phyloP scores from a whole-genome alignment of 257 asterid species.

The Gardenia jasminoides region DNA sequence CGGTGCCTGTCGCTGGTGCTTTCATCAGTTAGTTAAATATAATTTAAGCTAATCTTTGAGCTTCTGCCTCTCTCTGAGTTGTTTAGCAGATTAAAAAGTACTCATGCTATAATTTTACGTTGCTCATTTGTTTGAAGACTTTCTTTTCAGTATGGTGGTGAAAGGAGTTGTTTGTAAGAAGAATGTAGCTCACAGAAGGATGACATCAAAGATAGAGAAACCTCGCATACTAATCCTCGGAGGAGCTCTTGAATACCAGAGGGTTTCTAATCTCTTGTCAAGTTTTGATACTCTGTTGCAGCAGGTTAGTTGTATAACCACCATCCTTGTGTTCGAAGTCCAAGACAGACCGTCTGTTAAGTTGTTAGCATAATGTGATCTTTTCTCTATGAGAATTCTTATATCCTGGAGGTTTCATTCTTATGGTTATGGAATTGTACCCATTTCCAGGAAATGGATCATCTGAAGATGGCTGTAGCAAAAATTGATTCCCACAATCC shows the following conservation, averaged over 20 bases:
- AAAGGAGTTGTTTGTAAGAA: constrained; percentile 94
- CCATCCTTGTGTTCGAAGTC: background rate
- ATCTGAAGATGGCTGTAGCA: constrained; percentile 98
- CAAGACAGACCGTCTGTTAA: background rate
- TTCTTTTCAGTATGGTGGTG: constrained; percentile 61
- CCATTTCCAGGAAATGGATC: constrained; percentile 86
- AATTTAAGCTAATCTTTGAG: background rate
- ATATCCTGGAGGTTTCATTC: constrained; percentile 14
- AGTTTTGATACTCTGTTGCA: constrained; percentile 92
- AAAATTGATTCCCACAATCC: constrained; percentile 85
- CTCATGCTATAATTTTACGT: constrained; percentile 9
- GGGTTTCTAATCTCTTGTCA: constrained; percentile 86
- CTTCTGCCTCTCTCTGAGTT: background rate
- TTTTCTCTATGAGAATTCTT: background rate
- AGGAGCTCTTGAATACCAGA: constrained; percentile 97
- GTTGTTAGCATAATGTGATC: background rate
- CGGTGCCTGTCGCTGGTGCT: background rate
- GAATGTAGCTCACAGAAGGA: constrained; percentile 93
- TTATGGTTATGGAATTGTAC: constrained; percentile 25
- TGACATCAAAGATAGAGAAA: constrained; percentile 85
- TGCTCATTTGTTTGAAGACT: constrained; percentile 21
- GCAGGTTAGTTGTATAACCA: constrained; percentile 54
- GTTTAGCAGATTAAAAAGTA: background rate
- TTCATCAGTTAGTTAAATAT: background rate
- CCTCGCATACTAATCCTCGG: constrained; percentile 87